Evolutionary conservation across 768 basidiomycete genomes (phyloP).

Genomic region (Clavulina sp.): DNA sequence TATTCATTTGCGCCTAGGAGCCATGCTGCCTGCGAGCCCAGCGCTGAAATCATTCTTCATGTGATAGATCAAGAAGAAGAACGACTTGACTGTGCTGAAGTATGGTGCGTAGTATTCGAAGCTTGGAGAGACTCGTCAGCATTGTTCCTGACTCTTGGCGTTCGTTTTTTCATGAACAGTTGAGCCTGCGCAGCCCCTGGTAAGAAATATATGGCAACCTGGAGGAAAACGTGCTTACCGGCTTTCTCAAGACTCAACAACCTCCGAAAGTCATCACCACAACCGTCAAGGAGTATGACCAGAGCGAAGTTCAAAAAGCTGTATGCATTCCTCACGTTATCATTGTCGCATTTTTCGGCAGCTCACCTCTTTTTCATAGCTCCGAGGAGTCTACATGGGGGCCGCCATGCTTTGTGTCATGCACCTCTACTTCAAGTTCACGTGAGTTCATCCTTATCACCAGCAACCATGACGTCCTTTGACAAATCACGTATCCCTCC

Average conservation of each 20-base stretch:
- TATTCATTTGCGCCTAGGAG: background rate
- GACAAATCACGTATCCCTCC: background rate
- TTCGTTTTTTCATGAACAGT: background rate
- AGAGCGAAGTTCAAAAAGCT: slow-evolving; percentile 62
- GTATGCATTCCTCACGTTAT: slow-evolving; percentile 22
- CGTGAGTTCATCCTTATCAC: slow-evolving; percentile 15
- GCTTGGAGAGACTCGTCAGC: slow-evolving; percentile 49
- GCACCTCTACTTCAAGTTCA: slow-evolving; percentile 89
- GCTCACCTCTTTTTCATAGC: slow-evolving; percentile 1
- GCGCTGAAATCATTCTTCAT: slow-evolving; percentile 7
- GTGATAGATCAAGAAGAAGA: slow-evolving; percentile 82
- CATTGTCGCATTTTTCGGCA: background rate
- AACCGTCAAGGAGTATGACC: slow-evolving; percentile 86
- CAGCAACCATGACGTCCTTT: background rate
- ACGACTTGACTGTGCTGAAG: slow-evolving; percentile 90
- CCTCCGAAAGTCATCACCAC: slow-evolving; percentile 69
- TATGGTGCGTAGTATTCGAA: slow-evolving; percentile 63
- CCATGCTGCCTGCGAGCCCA: background rate
- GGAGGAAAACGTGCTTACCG: background rate
- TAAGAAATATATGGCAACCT: too few relatives aligned
- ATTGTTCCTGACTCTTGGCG: background rate
- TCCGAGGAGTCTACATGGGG: slow-evolving; percentile 41
- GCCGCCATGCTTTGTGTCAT: slow-evolving; percentile 82
- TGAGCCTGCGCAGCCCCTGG: background rate
- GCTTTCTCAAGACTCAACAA: slow-evolving; percentile 33